Conservation (phyloP, 345 rosid species). For the Theobroma cacao region DNA sequence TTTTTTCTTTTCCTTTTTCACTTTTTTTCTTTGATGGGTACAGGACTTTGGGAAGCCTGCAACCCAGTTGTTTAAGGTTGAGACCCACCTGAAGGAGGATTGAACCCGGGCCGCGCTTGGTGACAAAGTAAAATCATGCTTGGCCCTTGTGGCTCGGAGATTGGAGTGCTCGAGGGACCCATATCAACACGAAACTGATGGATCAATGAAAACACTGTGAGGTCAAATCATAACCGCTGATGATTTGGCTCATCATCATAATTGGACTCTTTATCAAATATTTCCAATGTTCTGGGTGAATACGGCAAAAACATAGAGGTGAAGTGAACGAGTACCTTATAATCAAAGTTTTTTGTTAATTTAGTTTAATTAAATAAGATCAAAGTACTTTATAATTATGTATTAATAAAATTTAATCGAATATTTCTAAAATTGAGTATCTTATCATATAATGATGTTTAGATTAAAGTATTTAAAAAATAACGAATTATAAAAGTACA, state of each 20-base stretch:
- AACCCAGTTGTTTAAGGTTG: background rate
- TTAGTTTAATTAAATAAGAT: too few relatives aligned
- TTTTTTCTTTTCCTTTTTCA: background rate
- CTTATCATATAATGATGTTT: too few relatives aligned
- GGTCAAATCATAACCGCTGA: background rate
- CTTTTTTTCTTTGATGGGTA: background rate
- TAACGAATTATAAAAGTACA: too few relatives aligned
- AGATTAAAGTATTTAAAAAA: too few relatives aligned
- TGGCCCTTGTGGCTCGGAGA: background rate
- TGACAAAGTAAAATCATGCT: background rate
- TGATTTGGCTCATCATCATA: background rate
- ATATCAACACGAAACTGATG: background rate
- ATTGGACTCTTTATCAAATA: background rate
- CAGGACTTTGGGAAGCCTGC: background rate
- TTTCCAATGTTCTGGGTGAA: background rate
- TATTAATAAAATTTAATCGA: too few relatives aligned
- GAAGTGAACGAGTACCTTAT: too few relatives aligned
- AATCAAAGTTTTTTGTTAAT: too few relatives aligned
- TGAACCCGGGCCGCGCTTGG: background rate
- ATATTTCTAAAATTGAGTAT: too few relatives aligned
- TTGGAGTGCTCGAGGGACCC: conserved; percentile 1
- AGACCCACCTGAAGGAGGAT: background rate
- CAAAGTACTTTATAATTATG: too few relatives aligned
- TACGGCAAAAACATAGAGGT: too few relatives aligned
- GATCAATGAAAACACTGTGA: background rate